These are phyloP conservation scores for Alternaria longipes DNA, from an alignment of 2,329 filamentous ascomycete genomes.

Conservation along the genomic window DNA sequence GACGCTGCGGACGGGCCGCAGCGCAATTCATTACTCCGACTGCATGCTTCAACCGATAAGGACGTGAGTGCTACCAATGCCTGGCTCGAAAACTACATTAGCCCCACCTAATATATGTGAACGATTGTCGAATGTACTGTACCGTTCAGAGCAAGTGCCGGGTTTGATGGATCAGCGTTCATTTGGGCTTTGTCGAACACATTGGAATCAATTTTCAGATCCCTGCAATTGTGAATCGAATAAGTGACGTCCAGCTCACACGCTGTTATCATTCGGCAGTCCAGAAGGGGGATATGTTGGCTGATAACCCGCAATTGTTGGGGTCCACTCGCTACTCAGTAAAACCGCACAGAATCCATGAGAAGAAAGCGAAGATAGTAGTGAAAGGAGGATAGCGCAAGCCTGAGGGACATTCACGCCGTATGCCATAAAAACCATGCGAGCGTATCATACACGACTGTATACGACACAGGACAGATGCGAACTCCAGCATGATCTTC, in stretches of 20 bases:
- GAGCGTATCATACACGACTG: not conserved
- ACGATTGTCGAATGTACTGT: not conserved
- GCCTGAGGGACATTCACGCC: not conserved
- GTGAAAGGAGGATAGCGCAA: not conserved
- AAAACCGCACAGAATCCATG: not conserved
- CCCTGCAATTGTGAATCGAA: not conserved
- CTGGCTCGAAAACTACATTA: not conserved
- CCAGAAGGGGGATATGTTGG: not conserved
- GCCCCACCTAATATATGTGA: slow-evolving; percentile 4
- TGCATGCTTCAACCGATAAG: not conserved
- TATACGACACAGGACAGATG: not conserved
- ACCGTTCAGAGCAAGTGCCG: slow-evolving; percentile 15
- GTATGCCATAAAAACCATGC: not conserved
- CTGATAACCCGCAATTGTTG: not conserved
- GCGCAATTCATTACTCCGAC: not conserved
- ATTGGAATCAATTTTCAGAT: slow-evolving; percentile 10
- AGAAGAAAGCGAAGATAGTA: not conserved
- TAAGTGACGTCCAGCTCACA: not conserved
- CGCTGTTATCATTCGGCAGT: not conserved
- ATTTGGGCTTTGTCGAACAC: slow-evolving; percentile 13
- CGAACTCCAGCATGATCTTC: not conserved
- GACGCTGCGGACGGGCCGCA: not conserved
- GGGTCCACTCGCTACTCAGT: not conserved
- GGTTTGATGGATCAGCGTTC: slow-evolving; percentile 7
- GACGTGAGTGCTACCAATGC: not conserved